phyloP scores from a whole-genome alignment of 2,329 filamentous ascomycete species.

The Aspergillus costaricaensis region DNA sequence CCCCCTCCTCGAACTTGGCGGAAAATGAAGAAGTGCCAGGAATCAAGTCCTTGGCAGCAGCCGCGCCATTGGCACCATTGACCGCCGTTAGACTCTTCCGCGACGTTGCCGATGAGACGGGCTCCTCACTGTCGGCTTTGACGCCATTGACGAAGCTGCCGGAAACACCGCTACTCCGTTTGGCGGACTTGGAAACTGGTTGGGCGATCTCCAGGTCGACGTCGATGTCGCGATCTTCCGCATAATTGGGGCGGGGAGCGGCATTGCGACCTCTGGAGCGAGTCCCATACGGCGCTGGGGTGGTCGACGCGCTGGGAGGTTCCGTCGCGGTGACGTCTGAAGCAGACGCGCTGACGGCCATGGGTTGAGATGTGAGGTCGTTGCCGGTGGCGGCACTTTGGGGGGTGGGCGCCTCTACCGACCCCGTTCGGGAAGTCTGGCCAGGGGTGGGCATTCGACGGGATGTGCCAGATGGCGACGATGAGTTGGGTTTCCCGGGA shows the following conservation, averaged over 20 bases:
- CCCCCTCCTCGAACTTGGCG: constrained; percentile 46
- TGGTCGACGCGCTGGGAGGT: constrained; percentile 48
- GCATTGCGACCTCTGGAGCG: constrained; percentile 86
- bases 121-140: constrained; percentile 42
- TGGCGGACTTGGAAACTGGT: constrained; percentile 35
- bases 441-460: constrained; percentile 26
- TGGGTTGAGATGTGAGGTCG: constrained; percentile 44
- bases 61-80: constrained; percentile 32
- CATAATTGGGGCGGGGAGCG: constrained; percentile 86
- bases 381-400: constrained; percentile 31
- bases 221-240: constrained; percentile 88
- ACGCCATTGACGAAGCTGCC: constrained; percentile 34
- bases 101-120: constrained; percentile 38
- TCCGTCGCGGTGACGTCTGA: constrained; percentile 41
- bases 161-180: constrained; percentile 31
- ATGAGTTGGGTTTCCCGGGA: constrained; percentile 31
- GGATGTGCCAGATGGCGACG: constrained; percentile 18
- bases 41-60: constrained; percentile 49
- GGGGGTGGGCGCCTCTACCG: constrained; percentile 23
- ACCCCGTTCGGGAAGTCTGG: constrained; percentile 40
- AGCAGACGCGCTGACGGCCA: constrained; percentile 46
- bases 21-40: constrained; percentile 63
- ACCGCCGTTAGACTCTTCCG: constrained; percentile 43
- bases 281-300: constrained; percentile 79
- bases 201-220: constrained; percentile 73